A percentile compares a stretch with the other conserved stretches of the same genome.
Conservation (phyloP, 2,329 filamentous ascomycete genomes). For the Alternaria arbusti region DNA sequence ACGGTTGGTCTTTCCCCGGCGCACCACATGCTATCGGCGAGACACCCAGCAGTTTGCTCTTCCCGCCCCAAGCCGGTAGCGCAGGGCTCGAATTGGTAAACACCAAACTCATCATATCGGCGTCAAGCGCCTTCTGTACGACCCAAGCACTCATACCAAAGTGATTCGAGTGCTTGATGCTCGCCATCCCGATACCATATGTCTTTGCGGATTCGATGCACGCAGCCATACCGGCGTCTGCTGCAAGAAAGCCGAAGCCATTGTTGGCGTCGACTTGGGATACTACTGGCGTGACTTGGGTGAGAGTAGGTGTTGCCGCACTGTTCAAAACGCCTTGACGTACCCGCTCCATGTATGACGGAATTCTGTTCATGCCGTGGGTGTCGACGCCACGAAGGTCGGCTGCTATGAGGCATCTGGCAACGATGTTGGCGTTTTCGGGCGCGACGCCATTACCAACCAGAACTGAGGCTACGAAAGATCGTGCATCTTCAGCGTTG, state of each 20-base stretch:
- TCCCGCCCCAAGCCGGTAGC: conserved; percentile 73
- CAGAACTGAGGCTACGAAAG: conserved; percentile 63
- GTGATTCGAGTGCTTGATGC: conserved; percentile 78
- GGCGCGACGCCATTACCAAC: conserved; percentile 65
- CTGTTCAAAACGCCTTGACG: conserved; percentile 72
- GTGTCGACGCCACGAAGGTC: conserved; percentile 83
- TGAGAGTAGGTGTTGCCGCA: conserved; percentile 63
- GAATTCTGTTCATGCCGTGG: conserved; percentile 79
- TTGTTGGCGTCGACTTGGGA: conserved; percentile 72
- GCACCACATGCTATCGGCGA: conserved; percentile 78
- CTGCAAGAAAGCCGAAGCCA: conserved; percentile 76
- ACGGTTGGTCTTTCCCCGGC: conserved; percentile 65
- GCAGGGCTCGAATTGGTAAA: conserved; percentile 71
- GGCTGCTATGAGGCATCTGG: conserved; percentile 71
- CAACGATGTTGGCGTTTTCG: conserved; percentile 66
- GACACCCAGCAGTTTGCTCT: conserved; percentile 72
- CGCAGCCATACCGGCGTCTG: conserved; percentile 67
- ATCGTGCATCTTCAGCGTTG: conserved; percentile 15
- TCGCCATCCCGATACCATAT: conserved; percentile 78
- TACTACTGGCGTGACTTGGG: conserved; percentile 69
- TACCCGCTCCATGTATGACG: conserved; percentile 76
- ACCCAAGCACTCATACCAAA: conserved; percentile 85
- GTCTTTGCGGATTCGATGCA: conserved; percentile 70
- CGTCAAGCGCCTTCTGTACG: conserved; percentile 77
- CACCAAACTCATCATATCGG: conserved; percentile 65